Base-by-base conservation (phyloP, 768 basidiomycete genomes). In the Paxillus rubicundulus region DNA sequence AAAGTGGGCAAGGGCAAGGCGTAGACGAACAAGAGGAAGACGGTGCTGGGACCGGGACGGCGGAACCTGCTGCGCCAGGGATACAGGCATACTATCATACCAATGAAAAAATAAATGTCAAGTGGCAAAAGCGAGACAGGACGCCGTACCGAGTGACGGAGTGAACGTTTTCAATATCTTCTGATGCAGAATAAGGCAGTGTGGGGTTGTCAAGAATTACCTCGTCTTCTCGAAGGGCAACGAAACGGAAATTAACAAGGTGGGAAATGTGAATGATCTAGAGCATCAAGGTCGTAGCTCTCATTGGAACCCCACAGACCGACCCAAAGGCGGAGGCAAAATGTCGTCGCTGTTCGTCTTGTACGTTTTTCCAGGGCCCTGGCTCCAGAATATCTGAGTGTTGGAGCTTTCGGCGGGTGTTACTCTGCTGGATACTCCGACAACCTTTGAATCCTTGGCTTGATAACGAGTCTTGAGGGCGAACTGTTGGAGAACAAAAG, bases 21-120 rank as follows among this genome's bases (percentile, higher is more conserved):
- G n/a, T n/a, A n/a, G 38, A 42, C 27, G 53, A n/a, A n/a, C n/a
- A n/a, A n/a, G n/a, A n/a, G n/a, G n/a, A n/a, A n/a, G n/a, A n/a
- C n/a, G n/a, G n/a, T n/a, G n/a, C n/a, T n/a, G n/a, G n/a, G n/a
- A n/a, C n/a, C n/a, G n/a, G n/a, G n/a, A n/a, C n/a, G n/a, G n/a
- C n/a, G n/a, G n/a, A n/a, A n/a, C 44, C 56, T 2, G 17, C 18
- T 24, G 50, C 40, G 14, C 57, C 60, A 32, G 59, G 58, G 44
- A 82, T 77, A 62, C 73, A 69, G 41, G 77, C 81, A 2, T 92
- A 86, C 65, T 84, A n/a, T n/a, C n/a, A n/a, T n/a, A n/a, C n/a
- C n/a, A n/a, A n/a, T n/a, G n/a, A n/a, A n/a, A n/a, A n/a, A n/a
- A n/a, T n/a, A n/a, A n/a, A n/a, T n/a, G n/a, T n/a, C n/a, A n/a